These are phyloP conservation scores for Pseudogymnoascus sp. DNA, from an alignment of 2,329 filamentous ascomycete genomes.

Conservation along the genomic window DNA sequence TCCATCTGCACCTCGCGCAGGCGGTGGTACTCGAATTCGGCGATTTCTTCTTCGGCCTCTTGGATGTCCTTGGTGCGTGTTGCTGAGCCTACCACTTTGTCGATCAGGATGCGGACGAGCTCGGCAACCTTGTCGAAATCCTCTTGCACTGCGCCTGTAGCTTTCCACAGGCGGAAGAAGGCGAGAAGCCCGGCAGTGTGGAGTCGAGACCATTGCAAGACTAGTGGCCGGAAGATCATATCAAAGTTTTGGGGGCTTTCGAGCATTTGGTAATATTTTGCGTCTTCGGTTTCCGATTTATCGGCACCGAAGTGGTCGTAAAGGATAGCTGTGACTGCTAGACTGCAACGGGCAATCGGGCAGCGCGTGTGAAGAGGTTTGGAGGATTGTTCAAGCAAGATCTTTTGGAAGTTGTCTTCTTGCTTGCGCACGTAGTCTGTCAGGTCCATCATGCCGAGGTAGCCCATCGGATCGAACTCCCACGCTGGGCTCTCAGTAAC, in stretches of 20 bases:
- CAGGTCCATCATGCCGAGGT: constrained; percentile 94
- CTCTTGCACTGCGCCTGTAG: constrained; percentile 70
- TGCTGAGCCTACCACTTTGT: constrained; percentile 79
- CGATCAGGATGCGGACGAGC: constrained; percentile 78
- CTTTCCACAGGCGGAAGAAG: constrained; percentile 89
- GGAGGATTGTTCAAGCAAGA: constrained; percentile 79
- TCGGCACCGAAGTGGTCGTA: constrained; percentile 97
- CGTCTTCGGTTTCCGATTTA: constrained; percentile 69
- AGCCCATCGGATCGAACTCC: constrained; percentile 81
- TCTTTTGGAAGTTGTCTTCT: constrained; percentile 86
- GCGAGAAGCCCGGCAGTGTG: constrained; percentile 79
- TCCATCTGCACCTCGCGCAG: constrained; percentile 89
- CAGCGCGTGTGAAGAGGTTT: constrained; percentile 65
- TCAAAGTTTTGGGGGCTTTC: constrained; percentile 75
- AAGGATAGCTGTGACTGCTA: constrained; percentile 77
- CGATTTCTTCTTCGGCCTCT: constrained; percentile 82
- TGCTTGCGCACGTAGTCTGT: constrained; percentile 89
- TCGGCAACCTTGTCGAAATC: constrained; percentile 94
- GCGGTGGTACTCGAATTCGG: constrained; percentile 69
- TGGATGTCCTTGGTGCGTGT: constrained; percentile 72
- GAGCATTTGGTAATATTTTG: constrained; percentile 63
- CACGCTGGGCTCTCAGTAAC: constrained; percentile 77
- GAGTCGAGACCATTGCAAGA: constrained; percentile 87
- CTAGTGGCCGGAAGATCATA: constrained; percentile 73
- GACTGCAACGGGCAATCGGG: constrained; percentile 76